Evolutionary conservation across 257 asterid genomes (phyloP).

Genomic region (Galeopsis tetrahit): DNA sequence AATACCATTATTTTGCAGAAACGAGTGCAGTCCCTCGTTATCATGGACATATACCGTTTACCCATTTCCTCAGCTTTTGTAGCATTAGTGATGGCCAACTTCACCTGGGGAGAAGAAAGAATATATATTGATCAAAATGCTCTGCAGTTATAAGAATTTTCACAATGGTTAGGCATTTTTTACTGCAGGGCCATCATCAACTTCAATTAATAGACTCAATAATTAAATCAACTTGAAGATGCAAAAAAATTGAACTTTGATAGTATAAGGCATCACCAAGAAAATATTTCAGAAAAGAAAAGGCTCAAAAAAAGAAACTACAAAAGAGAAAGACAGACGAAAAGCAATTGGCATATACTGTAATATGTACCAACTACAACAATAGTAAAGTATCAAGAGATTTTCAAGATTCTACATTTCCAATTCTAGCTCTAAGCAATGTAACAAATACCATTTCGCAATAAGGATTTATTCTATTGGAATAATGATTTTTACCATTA

Average conservation of each 20-base stretch:
- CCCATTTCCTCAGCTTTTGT: conserved; percentile 70
- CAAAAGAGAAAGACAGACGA: neutral
- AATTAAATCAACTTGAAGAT: conserved; percentile 9
- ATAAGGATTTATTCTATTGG: neutral
- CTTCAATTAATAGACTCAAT: neutral
- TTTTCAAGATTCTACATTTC: neutral
- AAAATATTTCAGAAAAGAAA: neutral
- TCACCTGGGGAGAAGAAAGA: conserved; percentile 56
- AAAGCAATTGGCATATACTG: conserved; percentile 1
- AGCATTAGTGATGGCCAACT: conserved; percentile 60
- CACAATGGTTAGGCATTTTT: conserved; percentile 24
- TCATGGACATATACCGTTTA: conserved; percentile 72
- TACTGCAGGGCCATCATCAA: neutral
- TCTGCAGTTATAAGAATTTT: conserved; percentile 17
- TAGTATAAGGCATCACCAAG: neutral
- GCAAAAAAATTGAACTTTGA: neutral
- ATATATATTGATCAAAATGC: conserved; percentile 19
- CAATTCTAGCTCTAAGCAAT: conserved; percentile 21
- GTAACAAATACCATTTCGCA: neutral
- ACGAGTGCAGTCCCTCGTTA: conserved; percentile 92
- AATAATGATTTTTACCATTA: neutral
- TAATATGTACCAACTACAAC: conserved; percentile 8
- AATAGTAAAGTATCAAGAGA: conserved; percentile 9
- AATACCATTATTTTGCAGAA: conserved; percentile 90
- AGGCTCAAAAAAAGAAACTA: conserved; percentile 6